These are phyloP conservation scores for Chlorella sorokiniana DNA, from an alignment of 139 green algal species.

Conservation along the genomic window DNA sequence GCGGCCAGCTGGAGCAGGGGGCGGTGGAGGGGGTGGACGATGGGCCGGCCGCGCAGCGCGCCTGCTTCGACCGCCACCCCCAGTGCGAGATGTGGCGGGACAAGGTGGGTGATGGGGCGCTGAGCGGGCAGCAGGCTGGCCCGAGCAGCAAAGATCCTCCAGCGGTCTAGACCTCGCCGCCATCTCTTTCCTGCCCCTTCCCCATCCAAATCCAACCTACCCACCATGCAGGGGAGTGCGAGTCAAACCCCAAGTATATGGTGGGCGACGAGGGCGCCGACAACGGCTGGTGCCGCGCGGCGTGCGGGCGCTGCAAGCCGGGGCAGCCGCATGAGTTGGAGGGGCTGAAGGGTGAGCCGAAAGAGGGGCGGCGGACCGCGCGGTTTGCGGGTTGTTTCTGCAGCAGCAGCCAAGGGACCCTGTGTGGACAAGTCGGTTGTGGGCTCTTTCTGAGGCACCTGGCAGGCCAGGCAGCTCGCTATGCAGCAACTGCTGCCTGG, in stretches of 20 bases:
- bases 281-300: slow-evolving; percentile 23
- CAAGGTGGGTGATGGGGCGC: background rate
- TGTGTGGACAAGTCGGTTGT: too few species aligned
- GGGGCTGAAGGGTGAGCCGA: background rate
- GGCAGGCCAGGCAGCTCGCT: too few species aligned
- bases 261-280: background rate
- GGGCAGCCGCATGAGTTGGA: too few species aligned
- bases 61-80: slow-evolving; percentile 4
- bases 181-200: background rate
- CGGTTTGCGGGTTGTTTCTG: too few species aligned
- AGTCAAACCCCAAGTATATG: slow-evolving; percentile 30
- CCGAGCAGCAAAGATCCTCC: too few species aligned
- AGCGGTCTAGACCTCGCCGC: background rate
- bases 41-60: background rate
- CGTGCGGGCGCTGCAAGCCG: slow-evolving; percentile 25
- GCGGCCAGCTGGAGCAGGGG: background rate
- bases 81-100: slow-evolving; percentile 23
- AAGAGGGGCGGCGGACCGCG: too few species aligned
- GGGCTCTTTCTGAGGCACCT: too few species aligned
- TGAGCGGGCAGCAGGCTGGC: too few species aligned
- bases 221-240: slow-evolving; percentile 29
- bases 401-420: too few species aligned
- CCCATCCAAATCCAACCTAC: too few species aligned
- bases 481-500: background rate
- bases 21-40: slow-evolving; percentile 6